Base-by-base conservation (phyloP, 1,139 yeast genomes). In the Saccharomycopsis hybrid region DNA sequence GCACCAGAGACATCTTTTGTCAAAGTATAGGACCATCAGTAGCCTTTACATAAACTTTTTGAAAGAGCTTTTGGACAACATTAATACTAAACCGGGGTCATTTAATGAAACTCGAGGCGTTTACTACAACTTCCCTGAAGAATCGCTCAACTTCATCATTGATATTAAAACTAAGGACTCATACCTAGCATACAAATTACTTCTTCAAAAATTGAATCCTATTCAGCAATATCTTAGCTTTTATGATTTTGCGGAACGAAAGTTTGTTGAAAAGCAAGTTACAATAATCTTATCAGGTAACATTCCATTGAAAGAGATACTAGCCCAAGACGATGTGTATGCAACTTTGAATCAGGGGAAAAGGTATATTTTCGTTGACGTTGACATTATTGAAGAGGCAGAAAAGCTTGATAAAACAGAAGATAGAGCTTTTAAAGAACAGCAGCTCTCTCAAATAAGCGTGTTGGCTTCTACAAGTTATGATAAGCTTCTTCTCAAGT, bases 41-140 rank as follows among this genome's bases (percentile, higher is more conserved):
- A 59, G 65, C 31, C 60, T 83, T 55, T 85, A 85, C 58, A 65
- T 83, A 52, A 71, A 74, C 48, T 84, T 82, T 2, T 57, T 85
- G 18, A 67, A 61, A 54, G 61, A 67, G 5, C 65, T 82, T 54
- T 62, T 84, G 45, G 29, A 43, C 9, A 38, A 41, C 25, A 18
- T 8, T 2, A 29, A 40, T 11, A 8, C 24, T 8, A 36, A 25
- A 13, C 5, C 8, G n/a, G 28, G 2, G 28, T 5, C 33, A 13
- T 44, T 38, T 7, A 32, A 30, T 24, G 28, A n/a, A 8, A 24
- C 27, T 3, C 5, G 54, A 31, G 80, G 78, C 13, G 69, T 76
- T 2, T 77, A 70, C 55, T 71, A 66, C 51, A 67, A 74, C 9
- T 65, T 70, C 41, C 66, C 74, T 1, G 59, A 61, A 35, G 62